phyloP scores from a whole-genome alignment of 2,329 filamentous ascomycete species.

The Sordariomycetes sp. region DNA sequence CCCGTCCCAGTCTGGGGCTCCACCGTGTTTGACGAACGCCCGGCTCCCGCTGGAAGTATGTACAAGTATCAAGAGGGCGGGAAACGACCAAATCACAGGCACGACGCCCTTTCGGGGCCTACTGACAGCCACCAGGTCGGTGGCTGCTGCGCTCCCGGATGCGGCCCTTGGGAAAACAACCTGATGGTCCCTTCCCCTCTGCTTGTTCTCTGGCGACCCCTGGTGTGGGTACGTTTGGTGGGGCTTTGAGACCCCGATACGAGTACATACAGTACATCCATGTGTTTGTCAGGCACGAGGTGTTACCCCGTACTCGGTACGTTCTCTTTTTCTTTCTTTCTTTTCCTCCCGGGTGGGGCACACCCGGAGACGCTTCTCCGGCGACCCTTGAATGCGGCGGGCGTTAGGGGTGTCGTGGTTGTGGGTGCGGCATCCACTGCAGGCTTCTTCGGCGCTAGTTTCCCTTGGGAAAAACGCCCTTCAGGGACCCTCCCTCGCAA shows the following conservation, averaged over 20 bases:
- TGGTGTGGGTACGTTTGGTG: not conserved
- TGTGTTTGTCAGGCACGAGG: not conserved
- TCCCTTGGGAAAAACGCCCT: too few relatives aligned
- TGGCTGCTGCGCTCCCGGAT: not conserved
- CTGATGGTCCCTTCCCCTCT: not conserved
- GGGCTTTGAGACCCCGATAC: not conserved
- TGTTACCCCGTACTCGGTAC: not conserved
- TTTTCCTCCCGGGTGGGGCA: not conserved
- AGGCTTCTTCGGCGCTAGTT: too few relatives aligned
- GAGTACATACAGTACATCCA: too few relatives aligned
- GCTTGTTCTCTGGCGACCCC: not conserved
- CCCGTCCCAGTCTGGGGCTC: too few relatives aligned
- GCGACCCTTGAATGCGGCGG: not conserved
- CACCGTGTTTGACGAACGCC: not conserved
- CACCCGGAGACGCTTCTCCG: not conserved
- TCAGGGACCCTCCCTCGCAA: too few relatives aligned
- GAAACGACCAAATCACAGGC: not conserved
- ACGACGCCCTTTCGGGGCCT: not conserved
- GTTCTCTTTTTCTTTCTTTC: too few relatives aligned
- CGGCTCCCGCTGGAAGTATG: not conserved
- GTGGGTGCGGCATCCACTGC: too few relatives aligned
- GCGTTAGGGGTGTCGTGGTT: not conserved
- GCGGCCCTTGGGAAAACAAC: not conserved
- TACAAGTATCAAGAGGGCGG: not conserved
- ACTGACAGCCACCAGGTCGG: not conserved